Base-by-base conservation (phyloP, 1,139 yeast genomes). In the Hanseniaspora uvarum region DNA sequence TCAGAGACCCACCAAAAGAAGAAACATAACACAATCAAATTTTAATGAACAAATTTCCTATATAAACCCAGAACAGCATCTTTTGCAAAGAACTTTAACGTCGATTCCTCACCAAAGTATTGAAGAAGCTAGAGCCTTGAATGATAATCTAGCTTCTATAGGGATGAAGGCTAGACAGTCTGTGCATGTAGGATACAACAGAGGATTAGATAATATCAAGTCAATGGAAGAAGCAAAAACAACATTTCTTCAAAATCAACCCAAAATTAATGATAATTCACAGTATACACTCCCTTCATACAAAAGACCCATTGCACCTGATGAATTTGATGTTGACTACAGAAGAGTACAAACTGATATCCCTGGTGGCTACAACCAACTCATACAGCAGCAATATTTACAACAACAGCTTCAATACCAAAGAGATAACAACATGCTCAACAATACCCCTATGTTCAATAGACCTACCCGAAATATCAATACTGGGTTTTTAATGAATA, bases 161-260 rank as follows among this genome's bases (percentile, higher is more conserved):
- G 88, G 87, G 0, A 82, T 81, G 86, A 72, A 86, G 58, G 78
- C 83, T 59, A 75, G 92, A 63, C 80, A 81, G 61, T 74, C 83
- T 1, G 79, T 83, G 1, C 72, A 78, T 46, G 81, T 80, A 47
- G 88, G 87, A 0, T 81, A 81, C 66, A 69, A 65, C 41, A 50
- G 44, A 21, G 53, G 59, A 57, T 59, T 6, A 53, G 65, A 59
- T 30, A 26, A 28, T n/a, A 36, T 33, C 16, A 36, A 36, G 2
- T 14, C 37, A 2, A 46, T 46, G 50, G 41, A 36, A 12, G 26
- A 50, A 16, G 26, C 33, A 5, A 46, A 44, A 31, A 10, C 21
- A 4, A 26, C 28, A 2, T 31, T 19, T 19, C 28, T 34, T 7
- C 24, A 24, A 16, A 50, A 50, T 14, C 37, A 36, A 10, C 53